Evolutionary conservation across 352 stramenopile genomes (phyloP), one percentile per base, ranked within the genome.

Genomic region (Phytophthora niederhauseri): DNA sequence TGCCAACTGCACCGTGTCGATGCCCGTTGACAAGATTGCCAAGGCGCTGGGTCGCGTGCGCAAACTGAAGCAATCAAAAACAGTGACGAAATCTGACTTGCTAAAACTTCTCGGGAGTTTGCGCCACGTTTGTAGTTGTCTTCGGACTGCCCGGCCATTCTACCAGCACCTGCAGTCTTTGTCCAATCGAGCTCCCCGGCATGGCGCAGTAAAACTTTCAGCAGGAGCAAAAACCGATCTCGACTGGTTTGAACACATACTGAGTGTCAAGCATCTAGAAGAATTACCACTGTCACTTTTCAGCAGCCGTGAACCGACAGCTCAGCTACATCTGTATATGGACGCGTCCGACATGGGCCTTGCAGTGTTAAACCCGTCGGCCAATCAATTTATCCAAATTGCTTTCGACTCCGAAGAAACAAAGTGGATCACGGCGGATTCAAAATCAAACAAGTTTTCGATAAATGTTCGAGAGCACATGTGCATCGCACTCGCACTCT

Each of bases 91-190:
- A 17, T 46, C 34, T 4, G 57, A 55, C 0, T 53, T 75, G 8
- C 46, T 24, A 0, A 28, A 70, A 34, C 34, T 73, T 9, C 36
- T 78, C 1, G 72, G 66, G 1, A 75, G 52, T n/a, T 46, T 78
- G 0, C 59, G 67, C 6, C 67, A 78, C 51, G 43, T 75, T 9
- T 64, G 57, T 17, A 65, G 57, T 8, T 78, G 66, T 43, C 46
- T 61, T 34, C 60, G 34, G 2, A 48, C 60, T 6, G 51, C 51
- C 28, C 30, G 46, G 31, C 49, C 59, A n/a, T 66, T 67, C 36
- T 45, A 19, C 15, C 36, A 45, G 36, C 36, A 15, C 4, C 12
- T 45, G 36, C 36, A 45, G 12, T 45, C 36, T 45, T 14, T 15
- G 2, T 45, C 38, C 28, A 36, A 41, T 5, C 17, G 11, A 26